Percentiles rank a stretch among this genome's conserved stretches.
Conservation (phyloP, 306 rosid species). For the Dryas drummondii region DNA sequence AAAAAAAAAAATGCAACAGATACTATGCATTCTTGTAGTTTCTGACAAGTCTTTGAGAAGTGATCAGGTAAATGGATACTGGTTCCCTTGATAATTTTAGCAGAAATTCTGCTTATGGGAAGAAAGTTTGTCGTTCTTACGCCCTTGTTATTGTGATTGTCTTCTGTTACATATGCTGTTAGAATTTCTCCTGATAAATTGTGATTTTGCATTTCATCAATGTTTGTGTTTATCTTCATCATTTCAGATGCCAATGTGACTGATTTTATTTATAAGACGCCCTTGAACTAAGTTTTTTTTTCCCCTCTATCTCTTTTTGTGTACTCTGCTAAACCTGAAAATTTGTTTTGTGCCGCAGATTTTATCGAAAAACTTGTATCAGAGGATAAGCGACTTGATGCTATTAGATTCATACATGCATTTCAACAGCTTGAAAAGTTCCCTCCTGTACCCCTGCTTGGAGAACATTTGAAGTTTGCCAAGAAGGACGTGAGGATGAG, state of each 20-base stretch:
- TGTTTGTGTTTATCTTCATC: not conserved
- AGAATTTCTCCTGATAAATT: not conserved
- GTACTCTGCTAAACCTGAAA: not conserved
- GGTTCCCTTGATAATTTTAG: not conserved
- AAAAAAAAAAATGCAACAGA: not conserved
- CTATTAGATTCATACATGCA: conserved; percentile 37
- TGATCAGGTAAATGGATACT: not conserved
- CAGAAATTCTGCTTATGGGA: not conserved
- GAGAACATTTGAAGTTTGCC: conserved; percentile 25
- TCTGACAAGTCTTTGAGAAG: not conserved
- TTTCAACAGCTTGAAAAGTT: conserved; percentile 29
- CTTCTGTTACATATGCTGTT: not conserved
- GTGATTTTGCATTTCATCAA: not conserved
- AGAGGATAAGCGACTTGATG: conserved; percentile 30
- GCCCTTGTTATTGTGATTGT: not conserved
- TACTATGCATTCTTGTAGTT: not conserved
- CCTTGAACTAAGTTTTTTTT: not conserved
- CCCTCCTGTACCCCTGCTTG: conserved; percentile 39
- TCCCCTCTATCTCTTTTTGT: not conserved
- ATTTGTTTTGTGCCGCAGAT: conserved; percentile 17
- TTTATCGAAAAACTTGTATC: conserved; percentile 36
- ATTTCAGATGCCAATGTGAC: not conserved
- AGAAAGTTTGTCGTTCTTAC: not conserved
- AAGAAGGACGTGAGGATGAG: conserved; percentile 15
- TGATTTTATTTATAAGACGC: not conserved